phyloP scores from a whole-genome alignment of 176 grass and related monocot species.

The Microstegium vimineum region DNA sequence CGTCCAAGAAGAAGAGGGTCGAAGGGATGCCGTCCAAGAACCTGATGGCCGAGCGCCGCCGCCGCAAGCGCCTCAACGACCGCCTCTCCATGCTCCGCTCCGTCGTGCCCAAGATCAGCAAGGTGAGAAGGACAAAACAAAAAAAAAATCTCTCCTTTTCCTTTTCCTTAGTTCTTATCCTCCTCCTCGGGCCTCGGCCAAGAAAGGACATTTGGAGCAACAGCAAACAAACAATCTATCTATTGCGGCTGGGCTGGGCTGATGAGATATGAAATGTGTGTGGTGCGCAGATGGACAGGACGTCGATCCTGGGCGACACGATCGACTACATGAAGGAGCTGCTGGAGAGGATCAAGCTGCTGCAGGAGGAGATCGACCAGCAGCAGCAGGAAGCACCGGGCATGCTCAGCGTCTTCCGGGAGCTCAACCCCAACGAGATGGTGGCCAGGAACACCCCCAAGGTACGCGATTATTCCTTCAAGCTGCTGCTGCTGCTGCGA shows the following conservation, averaged over 20 bases:
- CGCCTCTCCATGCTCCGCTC: constrained; percentile 98
- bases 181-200: background rate
- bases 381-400: constrained; percentile 30
- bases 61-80: constrained; percentile 95
- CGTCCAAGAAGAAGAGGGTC: constrained; percentile 81
- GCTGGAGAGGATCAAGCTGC: constrained; percentile 76
- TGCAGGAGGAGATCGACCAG: constrained; percentile 66
- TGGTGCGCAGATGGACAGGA: constrained; percentile 78
- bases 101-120: constrained; percentile 99
- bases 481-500: background rate
- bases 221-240: background rate
- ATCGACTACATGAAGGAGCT: constrained; percentile 99
- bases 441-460: constrained; percentile 84
- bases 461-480: background rate
- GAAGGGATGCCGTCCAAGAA: constrained; percentile 98
- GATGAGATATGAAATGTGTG: background rate
- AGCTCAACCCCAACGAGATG: constrained; percentile 76
- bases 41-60: constrained; percentile 95
- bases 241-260: background rate
- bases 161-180: background rate
- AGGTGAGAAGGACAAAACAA: constrained; percentile 32
- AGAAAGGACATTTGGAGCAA: background rate
- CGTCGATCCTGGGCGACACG: constrained; percentile 94
- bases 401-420: constrained; percentile 69
- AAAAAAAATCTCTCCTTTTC: background rate